Conservation (phyloP, 129 eudicot species). For the Lactuca sativa region DNA sequence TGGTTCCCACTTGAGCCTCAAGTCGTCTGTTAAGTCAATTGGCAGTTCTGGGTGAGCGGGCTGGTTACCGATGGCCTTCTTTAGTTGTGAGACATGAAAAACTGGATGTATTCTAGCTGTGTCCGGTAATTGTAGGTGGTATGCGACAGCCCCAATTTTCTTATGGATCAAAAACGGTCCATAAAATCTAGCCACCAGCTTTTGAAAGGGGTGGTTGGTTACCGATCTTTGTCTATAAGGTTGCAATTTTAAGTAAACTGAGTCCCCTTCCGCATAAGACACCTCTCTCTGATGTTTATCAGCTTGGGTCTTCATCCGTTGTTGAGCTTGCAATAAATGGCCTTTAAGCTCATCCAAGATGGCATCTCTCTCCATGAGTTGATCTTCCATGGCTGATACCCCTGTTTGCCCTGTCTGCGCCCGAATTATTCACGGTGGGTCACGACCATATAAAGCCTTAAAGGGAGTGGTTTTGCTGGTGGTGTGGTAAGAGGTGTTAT, state of each 20-base stretch:
- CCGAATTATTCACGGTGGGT: background rate
- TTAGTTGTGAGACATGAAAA: background rate
- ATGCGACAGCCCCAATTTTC: background rate
- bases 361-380: background rate
- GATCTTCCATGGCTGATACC: background rate
- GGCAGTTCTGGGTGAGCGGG: background rate
- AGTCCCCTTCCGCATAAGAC: background rate
- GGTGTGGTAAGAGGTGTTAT: conserved; percentile 3
- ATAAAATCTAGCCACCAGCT: background rate
- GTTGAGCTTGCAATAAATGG: background rate
- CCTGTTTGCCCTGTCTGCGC: background rate
- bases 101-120: background rate
- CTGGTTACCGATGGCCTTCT: background rate
- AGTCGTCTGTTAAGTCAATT: background rate
- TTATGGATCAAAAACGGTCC: background rate
- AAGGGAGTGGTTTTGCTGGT: background rate
- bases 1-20: background rate
- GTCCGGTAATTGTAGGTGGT: background rate
- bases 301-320: background rate
- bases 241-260: no score
- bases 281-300: background rate
- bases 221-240: no score
- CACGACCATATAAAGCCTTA: background rate
- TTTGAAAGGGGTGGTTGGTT: background rate
- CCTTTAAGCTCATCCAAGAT: background rate